phyloP scores from a whole-genome alignment of 305 asterid genomes.

The Solanum aculeatissimum region DNA sequence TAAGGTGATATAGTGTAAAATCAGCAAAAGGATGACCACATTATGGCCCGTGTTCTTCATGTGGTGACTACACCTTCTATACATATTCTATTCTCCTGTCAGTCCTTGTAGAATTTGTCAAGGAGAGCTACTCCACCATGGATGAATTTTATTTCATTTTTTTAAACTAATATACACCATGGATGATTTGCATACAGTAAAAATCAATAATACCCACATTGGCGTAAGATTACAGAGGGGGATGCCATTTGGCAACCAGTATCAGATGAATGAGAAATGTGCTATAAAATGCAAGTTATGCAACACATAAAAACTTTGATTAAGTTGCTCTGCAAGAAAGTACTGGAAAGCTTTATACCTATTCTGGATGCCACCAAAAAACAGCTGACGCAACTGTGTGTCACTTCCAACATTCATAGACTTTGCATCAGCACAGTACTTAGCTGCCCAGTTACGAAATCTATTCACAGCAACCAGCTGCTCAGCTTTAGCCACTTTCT shows the following conservation, averaged over 20 bases:
- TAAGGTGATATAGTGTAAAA: background rate
- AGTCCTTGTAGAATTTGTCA: background rate
- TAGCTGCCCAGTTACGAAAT: constrained; percentile 92
- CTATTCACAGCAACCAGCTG: constrained; percentile 76
- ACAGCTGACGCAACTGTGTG: constrained; percentile 76
- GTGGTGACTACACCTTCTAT: background rate
- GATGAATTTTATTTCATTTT: background rate
- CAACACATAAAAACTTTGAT: background rate
- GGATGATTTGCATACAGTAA: background rate
- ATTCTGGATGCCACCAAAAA: constrained; percentile 87
- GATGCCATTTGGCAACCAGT: background rate
- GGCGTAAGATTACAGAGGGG: background rate
- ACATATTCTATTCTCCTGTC: background rate
- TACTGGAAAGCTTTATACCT: constrained; percentile 26
- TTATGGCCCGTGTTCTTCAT: background rate
- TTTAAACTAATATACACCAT: background rate
- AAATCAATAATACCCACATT: background rate
- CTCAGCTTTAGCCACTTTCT: constrained; percentile 77
- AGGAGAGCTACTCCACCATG: background rate
- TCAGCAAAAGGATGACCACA: background rate
- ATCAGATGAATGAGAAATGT: background rate
- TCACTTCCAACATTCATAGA: constrained; percentile 96
- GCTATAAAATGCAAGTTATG: background rate
- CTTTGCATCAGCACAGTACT: constrained; percentile 71
- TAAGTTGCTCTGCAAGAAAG: background rate